Base-by-base conservation (phyloP, 2,329 filamentous ascomycete species). In the Emergomyces africanus region DNA sequence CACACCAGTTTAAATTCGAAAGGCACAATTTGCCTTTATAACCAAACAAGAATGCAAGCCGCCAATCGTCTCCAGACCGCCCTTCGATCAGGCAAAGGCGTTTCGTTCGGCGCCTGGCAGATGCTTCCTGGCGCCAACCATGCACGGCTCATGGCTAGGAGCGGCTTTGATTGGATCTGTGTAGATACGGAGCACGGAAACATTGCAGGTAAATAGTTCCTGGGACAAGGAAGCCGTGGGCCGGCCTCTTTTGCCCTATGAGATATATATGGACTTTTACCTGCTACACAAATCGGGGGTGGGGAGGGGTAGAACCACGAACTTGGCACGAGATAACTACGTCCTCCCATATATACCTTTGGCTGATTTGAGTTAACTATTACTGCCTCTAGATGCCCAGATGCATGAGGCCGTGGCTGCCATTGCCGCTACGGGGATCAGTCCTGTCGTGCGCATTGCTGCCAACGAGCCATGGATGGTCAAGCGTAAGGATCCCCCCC, bases 401-500 rank as follows among this genome's bases (percentile, higher is more conserved):
- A 83, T 82, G 80, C 79, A 81, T 63, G 78, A 81, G 66, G 75
- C 78, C 54, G 78, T 82, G 12, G 78, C 76, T 46, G 75, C 75
- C 9, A 72, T 78, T 62, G 71, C 74, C 10, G 68, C 69, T 20
- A 70, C 68, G 51, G 73, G 74, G 25, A 72, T 74, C 42, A 76
- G 74, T 61, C 74, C 74, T 1, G 71, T 78, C 57, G 74, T 78
- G 23, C 69, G 72, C 57, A 78, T 84, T 48, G 75, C 79, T 15
- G 79, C 79, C 30, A 81, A 81, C 59, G 80, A 84, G 70, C 74
- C 78, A 54, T 83, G 80, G 81, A 82, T 83, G 80, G 80, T 84
- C 60, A 84, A 84, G 67, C 73, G 81, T 76, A 68, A 60, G 71
- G 59, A 15, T 56, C 49, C 30, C 42, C 57, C n/a, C n/a, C n/a